Conservation (phyloP, 495 filamentous ascomycete genomes). For the Lentithecium fluviatile region DNA sequence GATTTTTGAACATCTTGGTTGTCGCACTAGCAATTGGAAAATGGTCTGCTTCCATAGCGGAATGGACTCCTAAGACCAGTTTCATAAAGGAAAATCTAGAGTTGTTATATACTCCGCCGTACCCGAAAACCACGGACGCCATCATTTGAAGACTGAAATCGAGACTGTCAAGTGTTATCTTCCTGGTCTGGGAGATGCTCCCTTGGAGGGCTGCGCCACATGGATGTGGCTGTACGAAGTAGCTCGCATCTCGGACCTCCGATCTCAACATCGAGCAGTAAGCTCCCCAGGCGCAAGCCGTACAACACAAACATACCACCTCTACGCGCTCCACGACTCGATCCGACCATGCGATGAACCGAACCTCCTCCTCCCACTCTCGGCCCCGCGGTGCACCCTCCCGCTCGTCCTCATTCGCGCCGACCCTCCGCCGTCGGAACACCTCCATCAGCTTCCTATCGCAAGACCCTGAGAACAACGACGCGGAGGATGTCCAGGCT, state of each 20-base stretch:
- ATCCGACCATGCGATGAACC: slow-evolving; percentile 45
- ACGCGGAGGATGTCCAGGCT: slow-evolving; percentile 47
- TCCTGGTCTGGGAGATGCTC: no score
- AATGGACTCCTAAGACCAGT: no score
- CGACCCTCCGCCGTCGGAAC: slow-evolving; percentile 64
- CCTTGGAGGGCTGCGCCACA: no score
- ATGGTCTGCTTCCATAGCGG: no score
- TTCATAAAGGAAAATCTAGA: no score
- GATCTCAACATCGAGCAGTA: not conserved
- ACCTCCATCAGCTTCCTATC: slow-evolving; percentile 68
- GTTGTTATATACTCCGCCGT: no score
- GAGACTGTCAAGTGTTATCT: no score
- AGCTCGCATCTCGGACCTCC: not conserved
- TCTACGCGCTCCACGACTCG: not conserved
- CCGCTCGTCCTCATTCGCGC: slow-evolving; percentile 45
- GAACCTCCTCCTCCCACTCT: slow-evolving; percentile 39
- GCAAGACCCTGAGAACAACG: slow-evolving; percentile 53
- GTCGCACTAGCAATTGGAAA: no score
- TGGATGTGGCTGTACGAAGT: no score
- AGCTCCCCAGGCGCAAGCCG: not conserved
- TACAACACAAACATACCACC: not conserved
- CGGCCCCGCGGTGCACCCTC: slow-evolving; percentile 30
- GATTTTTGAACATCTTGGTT: no score
- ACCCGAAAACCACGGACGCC: no score
- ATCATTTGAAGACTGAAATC: no score